These are phyloP conservation scores for Scheffersomyces lignicola DNA, from an alignment of 1,139 yeast species.

Conservation along the genomic window DNA sequence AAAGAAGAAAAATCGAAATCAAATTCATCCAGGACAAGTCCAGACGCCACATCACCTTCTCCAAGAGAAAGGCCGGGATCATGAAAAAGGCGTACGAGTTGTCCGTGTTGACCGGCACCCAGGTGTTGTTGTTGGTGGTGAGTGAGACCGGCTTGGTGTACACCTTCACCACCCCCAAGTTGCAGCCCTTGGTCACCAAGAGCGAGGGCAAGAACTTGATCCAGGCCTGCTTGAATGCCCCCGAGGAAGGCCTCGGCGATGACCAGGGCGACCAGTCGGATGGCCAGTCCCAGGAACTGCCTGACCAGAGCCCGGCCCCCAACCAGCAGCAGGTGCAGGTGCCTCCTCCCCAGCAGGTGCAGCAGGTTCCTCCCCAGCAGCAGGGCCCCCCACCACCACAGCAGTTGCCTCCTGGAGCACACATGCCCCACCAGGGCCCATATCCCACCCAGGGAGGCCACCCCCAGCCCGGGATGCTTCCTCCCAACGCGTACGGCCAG, in stretches of 20 bases:
- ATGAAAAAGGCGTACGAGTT: conserved; percentile 98
- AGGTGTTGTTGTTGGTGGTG: conserved; percentile 88
- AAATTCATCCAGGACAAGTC: conserved; percentile 96
- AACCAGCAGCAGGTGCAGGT: conserved; percentile 29
- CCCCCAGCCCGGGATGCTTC: conserved; percentile 19
- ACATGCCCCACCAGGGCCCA: conserved; percentile 48
- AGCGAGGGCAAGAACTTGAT: conserved; percentile 95
- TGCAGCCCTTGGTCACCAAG: conserved; percentile 95
- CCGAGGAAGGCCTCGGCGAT: conserved; percentile 66
- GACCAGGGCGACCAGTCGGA: conserved; percentile 67
- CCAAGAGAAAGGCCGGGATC: conserved; percentile 97
- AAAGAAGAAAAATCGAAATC: conserved; percentile 95
- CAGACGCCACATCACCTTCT: conserved; percentile 94
- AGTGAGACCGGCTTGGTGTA: conserved; percentile 97
- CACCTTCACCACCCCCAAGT: conserved; percentile 97
- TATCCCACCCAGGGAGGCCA: conserved; percentile 35
- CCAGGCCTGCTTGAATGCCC: conserved; percentile 96
- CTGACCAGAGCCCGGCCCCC: conserved; percentile 39
- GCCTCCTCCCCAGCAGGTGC: conserved; percentile 33
- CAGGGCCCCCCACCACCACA: conserved; percentile 32
- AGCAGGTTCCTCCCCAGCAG: conserved; percentile 22
- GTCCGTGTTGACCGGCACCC: conserved; percentile 94
- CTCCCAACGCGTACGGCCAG: conserved; percentile 24
- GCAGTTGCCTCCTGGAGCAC: conserved; percentile 50
- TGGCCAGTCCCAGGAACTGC: conserved; percentile 40